These are phyloP conservation scores for Boletus pseudopeckii DNA, from an alignment of 768 basidiomycete species.

Conservation along the genomic window DNA sequence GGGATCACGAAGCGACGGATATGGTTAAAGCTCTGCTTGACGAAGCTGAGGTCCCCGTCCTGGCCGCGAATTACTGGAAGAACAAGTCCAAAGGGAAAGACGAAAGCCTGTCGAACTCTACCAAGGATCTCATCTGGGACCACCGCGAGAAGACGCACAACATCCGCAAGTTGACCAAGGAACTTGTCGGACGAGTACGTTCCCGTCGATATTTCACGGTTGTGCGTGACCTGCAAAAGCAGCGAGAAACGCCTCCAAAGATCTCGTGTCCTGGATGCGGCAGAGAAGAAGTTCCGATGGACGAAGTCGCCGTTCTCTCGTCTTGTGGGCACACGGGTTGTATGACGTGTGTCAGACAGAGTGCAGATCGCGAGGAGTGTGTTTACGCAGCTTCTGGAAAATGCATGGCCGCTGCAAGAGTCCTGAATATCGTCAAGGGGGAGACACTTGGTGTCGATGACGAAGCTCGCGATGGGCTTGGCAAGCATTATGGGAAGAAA, in stretches of 20 bases:
- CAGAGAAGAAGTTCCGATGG: conserved; percentile 51
- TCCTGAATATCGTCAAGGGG: conserved; percentile 78
- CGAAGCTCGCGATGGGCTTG: conserved; percentile 62
- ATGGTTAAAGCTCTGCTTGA: conserved; percentile 57
- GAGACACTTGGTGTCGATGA: conserved; percentile 80
- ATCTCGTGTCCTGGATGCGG: conserved; percentile 64
- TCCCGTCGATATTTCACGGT: conserved; percentile 91
- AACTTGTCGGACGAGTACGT: conserved; percentile 84
- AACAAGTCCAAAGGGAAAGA: conserved; percentile 49
- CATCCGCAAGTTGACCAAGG: conserved; percentile 79
- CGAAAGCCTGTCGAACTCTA: conserved; percentile 51
- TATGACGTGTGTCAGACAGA: conserved; percentile 62
- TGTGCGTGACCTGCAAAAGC: conserved; percentile 84
- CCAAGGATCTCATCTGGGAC: conserved; percentile 68
- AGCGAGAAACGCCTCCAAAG: conserved; percentile 54
- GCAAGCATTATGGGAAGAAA: conserved; percentile 80
- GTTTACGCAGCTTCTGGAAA: conserved; percentile 64
- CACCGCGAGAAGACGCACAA: conserved; percentile 86
- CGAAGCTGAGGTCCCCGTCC: conserved; percentile 49
- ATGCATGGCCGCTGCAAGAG: conserved; percentile 77
- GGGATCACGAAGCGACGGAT: conserved; percentile 73
- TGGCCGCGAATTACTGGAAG: conserved; percentile 33
- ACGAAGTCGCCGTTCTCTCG: conserved; percentile 79
- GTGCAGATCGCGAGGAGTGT: conserved; percentile 78
- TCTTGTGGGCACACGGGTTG: conserved; percentile 93